Percentiles rank a stretch among this genome's conserved stretches.
phyloP scores from a whole-genome alignment of 2,329 filamentous ascomycete species.

The Fusarium illudens region DNA sequence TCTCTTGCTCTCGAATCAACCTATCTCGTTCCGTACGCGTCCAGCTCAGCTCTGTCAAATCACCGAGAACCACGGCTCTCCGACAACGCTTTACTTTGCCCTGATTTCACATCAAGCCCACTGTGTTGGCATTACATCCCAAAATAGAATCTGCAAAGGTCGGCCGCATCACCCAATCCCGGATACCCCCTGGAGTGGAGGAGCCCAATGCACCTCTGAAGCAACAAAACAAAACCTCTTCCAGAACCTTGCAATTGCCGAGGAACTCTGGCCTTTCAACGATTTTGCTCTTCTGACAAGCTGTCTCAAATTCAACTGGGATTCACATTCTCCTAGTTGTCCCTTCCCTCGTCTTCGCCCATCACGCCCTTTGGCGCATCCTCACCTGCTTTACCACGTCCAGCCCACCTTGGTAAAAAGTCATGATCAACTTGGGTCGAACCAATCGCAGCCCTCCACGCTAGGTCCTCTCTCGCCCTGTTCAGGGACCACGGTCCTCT shows the following conservation, averaged over 20 bases:
- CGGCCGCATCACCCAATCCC: slow-evolving; percentile 36
- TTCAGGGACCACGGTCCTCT: slow-evolving; percentile 35
- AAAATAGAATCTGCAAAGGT: slow-evolving; percentile 38
- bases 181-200: slow-evolving; percentile 20
- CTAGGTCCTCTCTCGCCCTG: slow-evolving; percentile 37
- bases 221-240: slow-evolving; percentile 15
- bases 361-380: not conserved
- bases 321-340: not conserved
- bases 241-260: slow-evolving; percentile 6
- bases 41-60: not conserved
- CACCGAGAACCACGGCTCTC: not conserved
- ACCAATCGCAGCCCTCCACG: slow-evolving; percentile 48
- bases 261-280: not conserved
- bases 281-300: not conserved
- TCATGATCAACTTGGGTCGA: slow-evolving; percentile 26
- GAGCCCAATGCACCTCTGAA: slow-evolving; percentile 24
- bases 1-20: not conserved
- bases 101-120: slow-evolving; percentile 13
- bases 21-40: not conserved
- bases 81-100: not conserved
- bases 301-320: not conserved
- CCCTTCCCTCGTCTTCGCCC: not conserved
- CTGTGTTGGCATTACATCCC: slow-evolving; percentile 35
- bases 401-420: slow-evolving; percentile 12
- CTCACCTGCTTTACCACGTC: not conserved